Conservation (phyloP, 2,329 filamentous ascomycete genomes). For the Rhinocladiella mackenziei region DNA sequence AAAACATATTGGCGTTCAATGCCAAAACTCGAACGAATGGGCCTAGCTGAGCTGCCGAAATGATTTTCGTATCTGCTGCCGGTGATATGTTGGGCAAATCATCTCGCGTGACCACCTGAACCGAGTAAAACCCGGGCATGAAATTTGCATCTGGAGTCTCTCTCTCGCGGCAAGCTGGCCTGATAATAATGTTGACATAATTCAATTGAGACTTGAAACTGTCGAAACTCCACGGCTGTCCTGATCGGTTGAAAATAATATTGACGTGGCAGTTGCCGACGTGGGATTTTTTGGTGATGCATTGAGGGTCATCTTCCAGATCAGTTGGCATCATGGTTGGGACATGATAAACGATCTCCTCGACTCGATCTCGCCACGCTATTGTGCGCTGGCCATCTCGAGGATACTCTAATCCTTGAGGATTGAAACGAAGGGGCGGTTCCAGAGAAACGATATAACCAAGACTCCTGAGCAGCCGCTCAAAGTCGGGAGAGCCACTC, state of each 20-base stretch:
- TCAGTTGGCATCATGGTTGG: conserved; percentile 97
- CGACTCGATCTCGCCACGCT: conserved; percentile 91
- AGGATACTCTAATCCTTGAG: conserved; percentile 82
- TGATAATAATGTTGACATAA: conserved; percentile 93
- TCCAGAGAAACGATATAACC: conserved; percentile 78
- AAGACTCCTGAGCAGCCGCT: conserved; percentile 74
- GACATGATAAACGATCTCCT: conserved; percentile 92
- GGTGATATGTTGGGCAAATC: conserved; percentile 91
- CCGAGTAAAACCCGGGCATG: conserved; percentile 66
- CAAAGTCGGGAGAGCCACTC: conserved; percentile 80
- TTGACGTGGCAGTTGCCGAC: conserved; percentile 98
- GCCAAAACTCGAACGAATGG: conserved; percentile 83
- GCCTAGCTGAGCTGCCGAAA: conserved; percentile 76
- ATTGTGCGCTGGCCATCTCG: conserved; percentile 83
- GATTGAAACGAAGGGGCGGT: conserved; percentile 75
- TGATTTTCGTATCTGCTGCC: conserved; percentile 81
- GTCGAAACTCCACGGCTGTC: conserved; percentile 80
- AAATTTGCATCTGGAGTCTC: conserved; percentile 35
- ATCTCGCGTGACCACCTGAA: conserved; percentile 81
- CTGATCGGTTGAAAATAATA: conserved; percentile 96
- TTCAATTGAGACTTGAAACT: conserved; percentile 95
- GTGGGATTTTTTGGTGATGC: conserved; percentile 83
- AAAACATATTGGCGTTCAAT: conserved; percentile 90
- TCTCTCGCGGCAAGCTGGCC: conserved; percentile 59
- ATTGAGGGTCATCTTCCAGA: conserved; percentile 67